Evolutionary conservation across 345 rosid genomes (phyloP).

Genomic region (Hibiscus mutabilis): DNA sequence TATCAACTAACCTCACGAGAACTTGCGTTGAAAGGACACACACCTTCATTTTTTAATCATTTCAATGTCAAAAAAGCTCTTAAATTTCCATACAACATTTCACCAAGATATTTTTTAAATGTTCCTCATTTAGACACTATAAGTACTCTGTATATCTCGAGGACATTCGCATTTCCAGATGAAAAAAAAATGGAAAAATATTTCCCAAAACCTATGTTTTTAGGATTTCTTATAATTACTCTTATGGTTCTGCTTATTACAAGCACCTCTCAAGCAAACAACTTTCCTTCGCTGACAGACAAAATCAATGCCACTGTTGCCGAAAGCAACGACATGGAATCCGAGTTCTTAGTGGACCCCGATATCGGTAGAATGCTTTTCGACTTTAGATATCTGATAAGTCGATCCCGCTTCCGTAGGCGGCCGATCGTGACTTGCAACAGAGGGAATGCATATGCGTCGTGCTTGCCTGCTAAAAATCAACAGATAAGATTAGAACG

Average conservation of each 20-base stretch:
- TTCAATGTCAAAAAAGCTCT: too few relatives aligned
- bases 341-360: not conserved
- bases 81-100: too few relatives aligned
- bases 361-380: not conserved
- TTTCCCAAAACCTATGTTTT: not conserved
- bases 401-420: not conserved
- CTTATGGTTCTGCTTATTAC: not conserved
- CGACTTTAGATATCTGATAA: not conserved
- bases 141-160: too few relatives aligned
- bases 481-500: not conserved
- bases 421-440: conserved; percentile 1
- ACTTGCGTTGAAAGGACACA: too few relatives aligned
- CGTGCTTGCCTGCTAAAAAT: not conserved
- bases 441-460: not conserved
- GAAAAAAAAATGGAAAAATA: too few relatives aligned
- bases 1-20: too few relatives aligned
- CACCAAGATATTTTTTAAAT: too few relatives aligned
- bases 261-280: conserved; percentile 1
- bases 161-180: too few relatives aligned
- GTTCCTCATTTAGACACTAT: not conserved
- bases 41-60: too few relatives aligned
- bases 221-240: too few relatives aligned
- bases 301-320: not conserved
- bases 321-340: not conserved
- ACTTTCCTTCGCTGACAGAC: not conserved